Base-by-base conservation (phyloP, 495 filamentous ascomycete species). In the Monascus purpureus region DNA sequence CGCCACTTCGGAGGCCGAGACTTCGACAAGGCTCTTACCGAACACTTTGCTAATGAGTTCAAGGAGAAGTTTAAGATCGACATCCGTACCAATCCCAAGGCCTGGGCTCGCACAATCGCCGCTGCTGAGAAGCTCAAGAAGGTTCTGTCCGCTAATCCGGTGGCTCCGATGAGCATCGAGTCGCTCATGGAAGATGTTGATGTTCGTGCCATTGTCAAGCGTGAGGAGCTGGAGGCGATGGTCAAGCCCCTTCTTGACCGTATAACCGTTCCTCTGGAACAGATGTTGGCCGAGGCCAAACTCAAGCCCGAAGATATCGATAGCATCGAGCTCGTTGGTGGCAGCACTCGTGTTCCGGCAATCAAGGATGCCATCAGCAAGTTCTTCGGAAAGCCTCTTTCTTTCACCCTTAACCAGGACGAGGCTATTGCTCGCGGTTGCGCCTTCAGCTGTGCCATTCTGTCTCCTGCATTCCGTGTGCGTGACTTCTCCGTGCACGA, bases 101-200 rank as follows among this genome's bases (percentile, higher is more conserved):
- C 86, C 33, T 71, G 77, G 57, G 70, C 83, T 37, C 82, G 90
- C 49, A 81, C 93, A 46, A 63, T 80, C 9, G 76, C 84, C 33
- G 87, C 80, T 28, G 81, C 83, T 30, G 90, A 99, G 70, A 96
- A 94, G 73, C 53, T 93, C 50, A 99, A 99, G 84, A 96, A 96
- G 73, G 78, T 99, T 33, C 70, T 99, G 35, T 96, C 92, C 9
- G 90, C 90, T 45, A 96, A 96, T 58, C 77, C 86, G 30, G 70
- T 76, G 42, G 90, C 87, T 2, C 92, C 90, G n/a, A 45, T 99
- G 49, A 95, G 82, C 65, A 93, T 99, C 47, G 90, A 99, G 68
- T 94, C 90, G 13, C 68, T 96, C 39, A 96, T 99, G 90, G 88
- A 96, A 52, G 90, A 99, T 51, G 63, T 88, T 20, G 90, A 99